Percentiles rank a stretch among this genome's conserved stretches.
These are phyloP conservation scores for Adiantum capillusveneris DNA, from an alignment of 75 land plant species.

Conservation along the genomic window DNA sequence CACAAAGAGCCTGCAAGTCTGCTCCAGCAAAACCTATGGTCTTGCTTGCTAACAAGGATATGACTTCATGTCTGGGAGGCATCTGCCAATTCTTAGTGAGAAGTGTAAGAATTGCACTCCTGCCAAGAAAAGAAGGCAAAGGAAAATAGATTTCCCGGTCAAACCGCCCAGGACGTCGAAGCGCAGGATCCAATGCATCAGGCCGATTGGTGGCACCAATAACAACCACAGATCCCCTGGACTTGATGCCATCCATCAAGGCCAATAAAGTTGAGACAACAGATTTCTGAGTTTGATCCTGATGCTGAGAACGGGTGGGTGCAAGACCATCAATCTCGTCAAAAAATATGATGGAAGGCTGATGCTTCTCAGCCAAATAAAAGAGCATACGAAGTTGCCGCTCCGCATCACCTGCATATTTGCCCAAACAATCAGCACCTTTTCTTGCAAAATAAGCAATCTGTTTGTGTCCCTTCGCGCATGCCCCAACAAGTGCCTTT, in stretches of 20 bases:
- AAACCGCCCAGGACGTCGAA: conserved; percentile 93
- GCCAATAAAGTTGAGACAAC: conserved; percentile 95
- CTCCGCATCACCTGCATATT: conserved; percentile 98
- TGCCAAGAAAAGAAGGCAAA: conserved; percentile 66
- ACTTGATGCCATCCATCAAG: conserved; percentile 78
- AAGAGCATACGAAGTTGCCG: conserved; percentile 85
- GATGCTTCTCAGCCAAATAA: conserved; percentile 87
- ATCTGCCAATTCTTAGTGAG: conserved; percentile 80
- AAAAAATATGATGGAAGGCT: conserved; percentile 97
- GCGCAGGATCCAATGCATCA: conserved; percentile 89
- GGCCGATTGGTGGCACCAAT: conserved; percentile 99
- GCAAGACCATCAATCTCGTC: conserved; percentile 99
- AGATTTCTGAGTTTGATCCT: conserved; percentile 94
- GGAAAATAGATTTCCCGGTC: conserved; percentile 97
- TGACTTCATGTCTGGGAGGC: conserved; percentile 45
- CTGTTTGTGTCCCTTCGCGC: conserved; percentile 68
- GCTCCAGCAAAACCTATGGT: conserved; percentile 95
- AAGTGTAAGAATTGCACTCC: conserved; percentile 68
- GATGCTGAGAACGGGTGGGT: conserved; percentile 68
- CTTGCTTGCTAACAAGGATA: conserved; percentile 51
- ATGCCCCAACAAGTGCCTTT: conserved; percentile 81
- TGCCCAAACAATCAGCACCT: conserved; percentile 96
- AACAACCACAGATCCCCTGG: conserved; percentile 90
- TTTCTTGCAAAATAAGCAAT: conserved; percentile 95
- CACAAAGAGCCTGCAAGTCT: conserved; percentile 93